A percentile compares a stretch with the other conserved stretches of the same genome.
Evolutionary conservation across 768 basidiomycete species (phyloP).

Genomic region (Calocera viscosa): DNA sequence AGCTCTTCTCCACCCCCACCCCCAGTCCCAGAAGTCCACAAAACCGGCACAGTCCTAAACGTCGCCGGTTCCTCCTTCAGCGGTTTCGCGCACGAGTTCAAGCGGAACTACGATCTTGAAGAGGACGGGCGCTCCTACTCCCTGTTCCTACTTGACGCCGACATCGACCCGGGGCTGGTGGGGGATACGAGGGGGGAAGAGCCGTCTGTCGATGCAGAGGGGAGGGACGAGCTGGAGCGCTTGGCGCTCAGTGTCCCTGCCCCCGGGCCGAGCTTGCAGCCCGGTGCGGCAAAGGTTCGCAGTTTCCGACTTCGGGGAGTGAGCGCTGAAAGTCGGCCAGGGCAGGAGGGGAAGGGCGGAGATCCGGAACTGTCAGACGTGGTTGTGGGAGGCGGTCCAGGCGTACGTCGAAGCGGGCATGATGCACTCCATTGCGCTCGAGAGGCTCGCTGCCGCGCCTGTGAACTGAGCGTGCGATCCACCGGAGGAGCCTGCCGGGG

Average conservation of each 20-base stretch:
- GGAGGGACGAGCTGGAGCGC: background rate
- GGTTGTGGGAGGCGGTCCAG: background rate
- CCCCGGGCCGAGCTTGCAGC: background rate
- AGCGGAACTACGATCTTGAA: background rate
- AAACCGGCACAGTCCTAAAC: background rate
- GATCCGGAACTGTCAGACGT: constrained; percentile 6
- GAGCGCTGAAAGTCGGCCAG: no score
- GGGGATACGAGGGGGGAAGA: background rate
- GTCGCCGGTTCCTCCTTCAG: background rate
- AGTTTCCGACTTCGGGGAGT: background rate
- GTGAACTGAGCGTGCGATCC: no score
- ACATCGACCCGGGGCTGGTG: constrained; percentile 1
- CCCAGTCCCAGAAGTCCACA: no score
- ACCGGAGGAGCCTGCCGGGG: no score
- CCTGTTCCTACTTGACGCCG: background rate
- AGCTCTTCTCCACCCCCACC: no score
- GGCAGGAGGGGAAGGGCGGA: background rate
- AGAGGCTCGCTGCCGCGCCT: no score
- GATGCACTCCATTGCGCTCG: no score
- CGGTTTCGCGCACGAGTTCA: constrained; percentile 4
- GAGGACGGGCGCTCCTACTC: background rate
- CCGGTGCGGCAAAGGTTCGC: background rate
- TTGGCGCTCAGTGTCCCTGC: background rate
- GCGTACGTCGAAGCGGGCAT: background rate
- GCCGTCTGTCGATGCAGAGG: background rate